These are phyloP conservation scores for Xylaria grammica DNA, from an alignment of 495 filamentous ascomycete genomes.

Conservation along the genomic window DNA sequence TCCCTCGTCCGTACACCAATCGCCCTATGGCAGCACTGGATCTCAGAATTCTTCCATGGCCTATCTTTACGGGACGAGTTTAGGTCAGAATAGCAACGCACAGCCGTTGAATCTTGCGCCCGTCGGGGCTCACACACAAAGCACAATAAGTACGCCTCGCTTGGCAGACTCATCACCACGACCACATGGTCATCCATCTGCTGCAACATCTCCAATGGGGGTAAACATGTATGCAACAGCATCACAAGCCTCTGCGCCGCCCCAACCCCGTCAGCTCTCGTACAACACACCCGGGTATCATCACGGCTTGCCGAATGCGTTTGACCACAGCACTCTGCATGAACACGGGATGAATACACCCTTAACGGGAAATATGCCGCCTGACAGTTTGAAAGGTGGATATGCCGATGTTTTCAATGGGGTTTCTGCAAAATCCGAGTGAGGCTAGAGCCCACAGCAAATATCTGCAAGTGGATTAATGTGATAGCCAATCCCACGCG, in stretches of 20 bases:
- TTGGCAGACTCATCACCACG: constrained; percentile 38
- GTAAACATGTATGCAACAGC: constrained; percentile 41
- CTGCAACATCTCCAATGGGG: constrained; percentile 38
- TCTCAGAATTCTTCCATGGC: constrained; percentile 32
- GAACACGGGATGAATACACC: constrained; percentile 37
- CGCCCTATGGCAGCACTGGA: constrained; percentile 31
- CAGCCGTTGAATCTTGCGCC: constrained; percentile 38
- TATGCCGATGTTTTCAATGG: constrained; percentile 25
- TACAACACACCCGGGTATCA: constrained; percentile 39
- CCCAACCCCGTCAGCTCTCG: constrained; percentile 35
- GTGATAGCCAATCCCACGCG: constrained; percentile 5
- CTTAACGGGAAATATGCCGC: constrained; percentile 36
- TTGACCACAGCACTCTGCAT: constrained; percentile 37
- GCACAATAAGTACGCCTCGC: constrained; percentile 33
- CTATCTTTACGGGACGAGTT: constrained; percentile 35
- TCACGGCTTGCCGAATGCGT: constrained; percentile 35
- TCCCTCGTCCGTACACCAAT: constrained; percentile 30
- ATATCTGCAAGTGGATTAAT: constrained; percentile 12
- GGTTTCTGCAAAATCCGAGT: constrained; percentile 20
- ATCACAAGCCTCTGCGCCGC: constrained; percentile 35
- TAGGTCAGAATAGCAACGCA: constrained; percentile 27
- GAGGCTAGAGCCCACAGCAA: constrained; percentile 2
- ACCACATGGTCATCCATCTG: constrained; percentile 30
- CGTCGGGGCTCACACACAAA: constrained; percentile 34
- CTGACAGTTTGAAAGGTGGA: constrained; percentile 34